These are phyloP conservation scores for Paracamarosporium sp. DNA, from an alignment of 2,329 filamentous ascomycete genomes.

Conservation along the genomic window DNA sequence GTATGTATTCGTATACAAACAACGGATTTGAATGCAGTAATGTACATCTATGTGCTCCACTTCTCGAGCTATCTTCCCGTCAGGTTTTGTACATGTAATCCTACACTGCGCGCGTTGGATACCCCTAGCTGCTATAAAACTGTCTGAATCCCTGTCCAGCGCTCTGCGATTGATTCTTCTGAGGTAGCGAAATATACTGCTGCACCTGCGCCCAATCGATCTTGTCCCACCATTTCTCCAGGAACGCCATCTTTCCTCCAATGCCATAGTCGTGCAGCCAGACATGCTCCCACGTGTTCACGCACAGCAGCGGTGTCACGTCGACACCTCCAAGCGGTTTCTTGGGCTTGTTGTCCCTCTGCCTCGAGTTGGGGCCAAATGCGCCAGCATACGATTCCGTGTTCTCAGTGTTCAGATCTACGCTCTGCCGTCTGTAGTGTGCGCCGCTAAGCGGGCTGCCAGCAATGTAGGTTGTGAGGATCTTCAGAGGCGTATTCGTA, in stretches of 20 bases:
- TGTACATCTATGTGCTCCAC: constrained; percentile 9
- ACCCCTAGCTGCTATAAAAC: constrained; percentile 22
- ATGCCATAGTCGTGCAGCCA: constrained; percentile 85
- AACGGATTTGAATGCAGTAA: neutral
- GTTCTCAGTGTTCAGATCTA: constrained; percentile 72
- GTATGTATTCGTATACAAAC: neutral
- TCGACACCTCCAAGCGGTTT: constrained; percentile 71
- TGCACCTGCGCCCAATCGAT: constrained; percentile 84
- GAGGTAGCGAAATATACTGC: constrained; percentile 23
- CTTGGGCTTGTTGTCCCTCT: constrained; percentile 38
- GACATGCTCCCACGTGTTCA: constrained; percentile 96
- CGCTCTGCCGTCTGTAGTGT: constrained; percentile 74
- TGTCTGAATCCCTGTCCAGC: neutral
- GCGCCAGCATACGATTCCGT: constrained; percentile 43
- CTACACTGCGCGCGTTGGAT: constrained; percentile 10
- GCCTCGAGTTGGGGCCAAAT: constrained; percentile 43
- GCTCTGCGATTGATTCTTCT: neutral
- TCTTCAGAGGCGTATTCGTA: constrained; percentile 59
- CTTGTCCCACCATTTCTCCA: constrained; percentile 83
- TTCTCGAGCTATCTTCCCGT: neutral
- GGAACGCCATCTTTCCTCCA: constrained; percentile 76
- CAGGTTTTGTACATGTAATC: constrained; percentile 5
- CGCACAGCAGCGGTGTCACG: constrained; percentile 79
- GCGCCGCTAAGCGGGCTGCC: constrained; percentile 87
- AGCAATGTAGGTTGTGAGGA: constrained; percentile 89